Evolutionary conservation across 352 stramenopile species (phyloP).

Genomic region (Phytophthora kernoviae): DNA sequence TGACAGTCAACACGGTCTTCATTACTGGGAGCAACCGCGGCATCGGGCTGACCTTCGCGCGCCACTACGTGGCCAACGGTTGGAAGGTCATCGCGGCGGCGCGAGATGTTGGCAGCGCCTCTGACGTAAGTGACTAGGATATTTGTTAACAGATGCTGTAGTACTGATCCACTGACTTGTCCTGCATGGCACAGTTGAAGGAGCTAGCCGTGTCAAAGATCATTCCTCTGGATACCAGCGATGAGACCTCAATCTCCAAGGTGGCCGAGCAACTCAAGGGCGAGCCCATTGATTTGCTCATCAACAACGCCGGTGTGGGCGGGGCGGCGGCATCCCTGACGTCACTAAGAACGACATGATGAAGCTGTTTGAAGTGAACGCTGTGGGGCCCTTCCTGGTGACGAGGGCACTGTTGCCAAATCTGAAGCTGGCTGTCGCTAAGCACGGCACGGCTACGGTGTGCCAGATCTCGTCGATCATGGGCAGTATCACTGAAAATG

Average conservation of each 20-base stretch:
- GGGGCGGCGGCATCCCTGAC: conserved; percentile 33
- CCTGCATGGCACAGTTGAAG: conserved; percentile 24
- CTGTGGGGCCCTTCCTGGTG: conserved; percentile 60
- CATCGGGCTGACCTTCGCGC: conserved; percentile 53
- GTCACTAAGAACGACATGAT: conserved; percentile 55
- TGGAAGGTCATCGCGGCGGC: conserved; percentile 62
- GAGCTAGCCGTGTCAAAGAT: conserved; percentile 31
- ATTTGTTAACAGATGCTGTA: background rate
- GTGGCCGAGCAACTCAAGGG: conserved; percentile 43
- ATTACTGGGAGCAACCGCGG: conserved; percentile 70
- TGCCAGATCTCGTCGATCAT: conserved; percentile 51
- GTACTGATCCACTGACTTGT: background rate
- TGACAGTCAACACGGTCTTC: conserved; percentile 51
- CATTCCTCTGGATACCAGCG: conserved; percentile 33
- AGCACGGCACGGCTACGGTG: conserved; percentile 39
- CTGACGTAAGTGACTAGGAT: conserved; percentile 32
- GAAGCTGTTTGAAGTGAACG: conserved; percentile 67
- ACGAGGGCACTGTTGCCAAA: conserved; percentile 53
- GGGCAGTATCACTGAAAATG: conserved; percentile 52
- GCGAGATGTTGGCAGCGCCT: conserved; percentile 43
- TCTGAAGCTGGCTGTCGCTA: conserved; percentile 40
- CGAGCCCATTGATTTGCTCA: conserved; percentile 57
- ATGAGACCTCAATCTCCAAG: conserved; percentile 42
- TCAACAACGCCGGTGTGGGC: conserved; percentile 71
- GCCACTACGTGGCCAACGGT: conserved; percentile 45